phyloP scores from a whole-genome alignment of 768 basidiomycete genomes.

The Goffeauzyma gilvescens region DNA sequence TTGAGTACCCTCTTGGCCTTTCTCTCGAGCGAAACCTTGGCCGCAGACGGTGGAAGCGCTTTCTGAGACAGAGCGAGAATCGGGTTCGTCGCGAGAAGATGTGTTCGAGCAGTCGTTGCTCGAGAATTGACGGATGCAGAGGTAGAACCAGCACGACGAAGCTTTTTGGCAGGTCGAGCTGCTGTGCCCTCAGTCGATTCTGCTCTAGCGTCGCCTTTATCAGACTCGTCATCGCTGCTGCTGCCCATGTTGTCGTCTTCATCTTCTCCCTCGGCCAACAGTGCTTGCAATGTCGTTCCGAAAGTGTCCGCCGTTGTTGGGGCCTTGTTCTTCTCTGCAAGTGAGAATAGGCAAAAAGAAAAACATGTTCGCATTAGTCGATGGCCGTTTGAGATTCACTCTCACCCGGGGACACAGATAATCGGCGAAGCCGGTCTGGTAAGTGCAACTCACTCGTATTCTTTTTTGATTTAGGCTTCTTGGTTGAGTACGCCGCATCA shows the following conservation, averaged over 20 bases:
- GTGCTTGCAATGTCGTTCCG: constrained; percentile 28
- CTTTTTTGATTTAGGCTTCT: constrained; percentile 20
- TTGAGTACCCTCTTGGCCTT: constrained; percentile 23
- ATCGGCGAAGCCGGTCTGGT: background rate
- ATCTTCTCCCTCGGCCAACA: constrained; percentile 17
- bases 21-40: constrained; percentile 20
- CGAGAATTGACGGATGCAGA: no score
- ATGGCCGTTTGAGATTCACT: no score
- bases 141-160: no score
- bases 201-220: no score
- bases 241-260: constrained; percentile 5
- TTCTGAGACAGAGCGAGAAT: constrained; percentile 28
- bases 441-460: constrained; percentile 19
- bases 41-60: constrained; percentile 20
- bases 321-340: constrained; percentile 27
- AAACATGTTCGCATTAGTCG: no score
- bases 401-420: background rate
- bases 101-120: background rate
- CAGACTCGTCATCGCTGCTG: no score
- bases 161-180: no score
- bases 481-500: constrained; percentile 19
- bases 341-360: background rate
- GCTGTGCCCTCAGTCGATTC: no score
- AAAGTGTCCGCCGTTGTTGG: constrained; percentile 29
- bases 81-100: constrained; percentile 10